phyloP scores from a whole-genome alignment of 2,329 filamentous ascomycete genomes.

The Zasmidium citrigriseum region DNA sequence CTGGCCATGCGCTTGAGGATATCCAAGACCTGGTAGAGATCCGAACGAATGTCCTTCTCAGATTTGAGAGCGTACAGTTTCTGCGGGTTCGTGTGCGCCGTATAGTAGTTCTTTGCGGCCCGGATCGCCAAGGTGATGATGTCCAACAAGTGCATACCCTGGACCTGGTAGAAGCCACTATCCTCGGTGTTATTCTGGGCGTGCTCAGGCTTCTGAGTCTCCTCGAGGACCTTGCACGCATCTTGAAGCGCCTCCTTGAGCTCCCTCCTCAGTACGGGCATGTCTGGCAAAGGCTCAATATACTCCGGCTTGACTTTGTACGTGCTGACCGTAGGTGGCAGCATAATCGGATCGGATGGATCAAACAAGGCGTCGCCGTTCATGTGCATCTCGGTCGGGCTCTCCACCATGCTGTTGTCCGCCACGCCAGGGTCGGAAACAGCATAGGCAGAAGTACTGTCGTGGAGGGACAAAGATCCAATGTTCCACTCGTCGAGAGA shows the following conservation, averaged over 20 bases:
- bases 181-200: conserved; percentile 38
- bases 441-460: conserved; percentile 29
- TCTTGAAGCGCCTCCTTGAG: conserved; percentile 68
- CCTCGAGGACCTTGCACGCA: conserved; percentile 67
- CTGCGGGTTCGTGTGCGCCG: conserved; percentile 82
- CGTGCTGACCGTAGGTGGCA: conserved; percentile 95
- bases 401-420: conserved; percentile 46
- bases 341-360: conserved; percentile 69
- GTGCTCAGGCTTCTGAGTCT: conserved; percentile 45
- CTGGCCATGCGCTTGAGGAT: conserved; percentile 89
- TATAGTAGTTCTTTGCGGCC: conserved; percentile 95
- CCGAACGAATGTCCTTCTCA: conserved; percentile 80
- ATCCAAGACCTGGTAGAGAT: conserved; percentile 84
- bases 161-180: conserved; percentile 78
- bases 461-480: conserved; percentile 27
- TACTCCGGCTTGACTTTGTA: conserved; percentile 84
- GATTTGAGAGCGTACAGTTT: conserved; percentile 83
- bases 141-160: conserved; percentile 89
- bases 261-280: conserved; percentile 72
- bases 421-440: conserved; percentile 37
- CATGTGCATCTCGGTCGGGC: conserved; percentile 56
- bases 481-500: conserved; percentile 26
- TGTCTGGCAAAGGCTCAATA: conserved; percentile 79
- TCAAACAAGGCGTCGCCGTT: conserved; percentile 53
- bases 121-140: conserved; percentile 93